Evolutionary conservation across 2,329 filamentous ascomycete species (phyloP).

Genomic region (Macrophomina tecta): DNA sequence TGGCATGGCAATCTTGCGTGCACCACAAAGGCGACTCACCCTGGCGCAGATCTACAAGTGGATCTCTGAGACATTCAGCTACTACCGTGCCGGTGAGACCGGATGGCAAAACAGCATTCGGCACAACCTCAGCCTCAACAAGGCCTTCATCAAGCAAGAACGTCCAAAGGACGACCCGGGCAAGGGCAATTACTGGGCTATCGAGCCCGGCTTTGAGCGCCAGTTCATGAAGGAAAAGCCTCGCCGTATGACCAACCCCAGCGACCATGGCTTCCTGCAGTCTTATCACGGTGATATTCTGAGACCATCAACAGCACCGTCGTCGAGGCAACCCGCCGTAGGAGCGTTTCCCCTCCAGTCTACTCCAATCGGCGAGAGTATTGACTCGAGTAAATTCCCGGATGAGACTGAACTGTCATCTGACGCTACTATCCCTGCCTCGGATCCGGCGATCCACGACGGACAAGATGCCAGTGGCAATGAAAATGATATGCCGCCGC

Average conservation of each 20-base stretch:
- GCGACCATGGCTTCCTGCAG: slow-evolving; percentile 39
- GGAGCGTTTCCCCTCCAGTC: slow-evolving; percentile 22
- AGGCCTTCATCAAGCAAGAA: slow-evolving; percentile 94
- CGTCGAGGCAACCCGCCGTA: slow-evolving; percentile 29
- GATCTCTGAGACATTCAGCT: slow-evolving; percentile 94
- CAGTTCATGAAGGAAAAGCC: slow-evolving; percentile 90
- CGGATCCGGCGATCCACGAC: slow-evolving; percentile 56
- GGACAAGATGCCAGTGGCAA: slow-evolving; percentile 46
- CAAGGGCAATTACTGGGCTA: slow-evolving; percentile 97
- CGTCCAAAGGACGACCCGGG: slow-evolving; percentile 95
- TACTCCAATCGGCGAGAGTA: slow-evolving; percentile 46
- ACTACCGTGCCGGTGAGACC: slow-evolving; percentile 79
- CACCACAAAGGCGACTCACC: slow-evolving; percentile 81
- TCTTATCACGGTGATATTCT: slow-evolving; percentile 40
- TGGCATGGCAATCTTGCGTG: slow-evolving; percentile 93
- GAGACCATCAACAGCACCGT: slow-evolving; percentile 46
- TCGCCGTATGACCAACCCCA: slow-evolving; percentile 58
- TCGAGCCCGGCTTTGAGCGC: slow-evolving; percentile 85
- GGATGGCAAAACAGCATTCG: slow-evolving; percentile 99
- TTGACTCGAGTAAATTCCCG: slow-evolving; percentile 58
- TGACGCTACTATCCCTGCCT: slow-evolving; percentile 59
- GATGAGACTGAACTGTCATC: slow-evolving; percentile 58
- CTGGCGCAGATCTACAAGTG: slow-evolving; percentile 98
- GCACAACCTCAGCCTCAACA: slow-evolving; percentile 96
- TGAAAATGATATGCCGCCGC: slow-evolving; percentile 49